Conservation (phyloP, 2,329 filamentous ascomycete species). For the Colletotrichum sp. region DNA sequence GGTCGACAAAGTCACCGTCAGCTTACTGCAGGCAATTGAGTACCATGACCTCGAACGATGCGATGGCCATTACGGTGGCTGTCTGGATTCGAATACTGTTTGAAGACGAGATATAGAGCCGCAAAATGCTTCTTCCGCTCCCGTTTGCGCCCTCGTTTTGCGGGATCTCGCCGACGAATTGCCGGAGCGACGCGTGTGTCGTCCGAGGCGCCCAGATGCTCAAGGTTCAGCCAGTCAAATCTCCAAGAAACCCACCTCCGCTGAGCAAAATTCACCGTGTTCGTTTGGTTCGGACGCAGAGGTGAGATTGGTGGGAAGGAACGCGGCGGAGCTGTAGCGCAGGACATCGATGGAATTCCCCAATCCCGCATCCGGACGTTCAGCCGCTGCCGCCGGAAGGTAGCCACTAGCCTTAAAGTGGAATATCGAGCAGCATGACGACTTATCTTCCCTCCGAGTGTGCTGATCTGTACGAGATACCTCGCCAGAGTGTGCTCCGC, state of each 20-base stretch:
- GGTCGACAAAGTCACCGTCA: not conserved
- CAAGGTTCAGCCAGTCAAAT: not conserved
- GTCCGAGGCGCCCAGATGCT: not conserved
- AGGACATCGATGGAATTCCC: not conserved
- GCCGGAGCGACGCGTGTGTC: not conserved
- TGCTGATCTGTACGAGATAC: not conserved
- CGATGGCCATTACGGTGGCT: not conserved
- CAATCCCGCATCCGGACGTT: constrained; percentile 2
- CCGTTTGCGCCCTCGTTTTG: not conserved
- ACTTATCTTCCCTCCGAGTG: not conserved
- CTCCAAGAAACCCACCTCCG: not conserved
- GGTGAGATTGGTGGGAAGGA: not conserved
- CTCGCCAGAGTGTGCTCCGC: not conserved
- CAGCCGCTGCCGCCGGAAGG: not conserved
- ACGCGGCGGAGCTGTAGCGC: not conserved
- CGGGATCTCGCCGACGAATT: not conserved
- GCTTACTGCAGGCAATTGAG: not conserved
- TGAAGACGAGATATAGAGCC: not conserved
- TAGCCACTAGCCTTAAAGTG: not conserved
- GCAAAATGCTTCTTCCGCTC: not conserved
- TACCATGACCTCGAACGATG: not conserved
- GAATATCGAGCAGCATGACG: not conserved
- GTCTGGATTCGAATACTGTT: not conserved
- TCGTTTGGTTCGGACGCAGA: not conserved
- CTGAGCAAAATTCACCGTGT: not conserved